Evolutionary conservation across 2,329 filamentous ascomycete genomes (phyloP).

Genomic region (Ceratocystis papillata): DNA sequence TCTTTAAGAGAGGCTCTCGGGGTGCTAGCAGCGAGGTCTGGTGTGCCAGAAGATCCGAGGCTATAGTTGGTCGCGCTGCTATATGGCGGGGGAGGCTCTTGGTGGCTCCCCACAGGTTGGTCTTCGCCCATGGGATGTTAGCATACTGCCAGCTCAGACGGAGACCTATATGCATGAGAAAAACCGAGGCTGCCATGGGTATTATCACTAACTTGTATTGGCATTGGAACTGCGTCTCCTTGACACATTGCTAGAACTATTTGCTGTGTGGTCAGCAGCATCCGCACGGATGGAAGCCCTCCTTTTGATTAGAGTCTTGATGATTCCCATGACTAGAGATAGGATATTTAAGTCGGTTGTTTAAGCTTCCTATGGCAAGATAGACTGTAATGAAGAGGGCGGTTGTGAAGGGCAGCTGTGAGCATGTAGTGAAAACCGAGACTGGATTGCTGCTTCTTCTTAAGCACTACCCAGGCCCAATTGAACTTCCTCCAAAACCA

Average conservation of each 20-base stretch:
- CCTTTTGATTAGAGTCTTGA: not conserved
- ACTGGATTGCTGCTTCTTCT: not conserved
- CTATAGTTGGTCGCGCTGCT: not conserved
- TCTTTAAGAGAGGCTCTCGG: constrained; percentile 23
- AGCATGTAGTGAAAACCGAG: too few species aligned
- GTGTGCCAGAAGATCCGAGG: not conserved
- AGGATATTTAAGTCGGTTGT: too few species aligned
- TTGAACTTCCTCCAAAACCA: not conserved
- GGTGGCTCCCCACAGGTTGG: not conserved
- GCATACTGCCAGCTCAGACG: not conserved
- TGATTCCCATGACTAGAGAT: not conserved
- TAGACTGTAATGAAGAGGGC: too few species aligned
- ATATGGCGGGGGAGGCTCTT: constrained; percentile 2
- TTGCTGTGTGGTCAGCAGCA: too few species aligned
- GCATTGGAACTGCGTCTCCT: not conserved
- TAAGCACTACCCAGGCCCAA: not conserved
- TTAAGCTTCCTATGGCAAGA: too few species aligned
- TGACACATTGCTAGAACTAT: not conserved
- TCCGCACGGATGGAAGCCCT: not conserved
- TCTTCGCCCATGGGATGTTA: not conserved
- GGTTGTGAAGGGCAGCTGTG: too few species aligned
- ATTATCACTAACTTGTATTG: not conserved
- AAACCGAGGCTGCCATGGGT: not conserved
- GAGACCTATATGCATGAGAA: not conserved
- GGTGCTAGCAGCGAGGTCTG: constrained; percentile 26